Base-by-base conservation (phyloP, 345 rosid species). In the Citrus australasica region DNA sequence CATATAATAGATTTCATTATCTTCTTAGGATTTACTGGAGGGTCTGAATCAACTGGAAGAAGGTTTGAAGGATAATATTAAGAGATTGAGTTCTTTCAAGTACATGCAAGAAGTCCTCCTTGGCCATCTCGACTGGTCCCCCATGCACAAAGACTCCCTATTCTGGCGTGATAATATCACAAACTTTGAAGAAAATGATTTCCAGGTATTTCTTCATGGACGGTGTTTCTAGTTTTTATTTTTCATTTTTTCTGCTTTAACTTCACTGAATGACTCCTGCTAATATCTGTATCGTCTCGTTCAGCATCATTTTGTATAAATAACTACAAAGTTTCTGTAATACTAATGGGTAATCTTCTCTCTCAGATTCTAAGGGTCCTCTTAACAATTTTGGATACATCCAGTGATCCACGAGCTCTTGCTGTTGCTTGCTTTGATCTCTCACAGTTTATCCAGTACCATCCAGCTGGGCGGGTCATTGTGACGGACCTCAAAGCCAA, bases 71-170 rank as follows among this genome's bases (percentile, higher is more conserved):
- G 95, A 88, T 78, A 92, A 92, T 79, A 90, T 92, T 67, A 91
- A 81, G 92, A 91, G 88, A 80, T 81, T 93, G 87, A 95, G 98
- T 87, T 95, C 99, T 76, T 95, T 91, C 67, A 95, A 93, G 79
- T 95, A 95, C 78, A 95, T 89, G 88, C 98, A 95, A 82, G 99
- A 94, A 87, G 94, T 92, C 79, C 97, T 93, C 72, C 98, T 92
- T 30, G 98, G 97, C 55, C 97, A 92, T 75, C 97, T 95, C 69
- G 99, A 95, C 80, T 95, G 99, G 99, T 92, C 94, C 81, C 95
- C 99, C 42, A 89, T 95, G 97, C 99, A 95, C 88, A 95, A 95
- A 82, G 97, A 95, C 76, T 87, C 93, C 64, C 65, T 83, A 28
- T 95, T 93, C 85, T 95, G 99, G 99, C 97, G 98, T 59, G 99